A percentile compares a stretch with the other conserved stretches of the same genome.
Evolutionary conservation across 2,329 filamentous ascomycete genomes (phyloP).

Genomic region (Fusarium palustre): DNA sequence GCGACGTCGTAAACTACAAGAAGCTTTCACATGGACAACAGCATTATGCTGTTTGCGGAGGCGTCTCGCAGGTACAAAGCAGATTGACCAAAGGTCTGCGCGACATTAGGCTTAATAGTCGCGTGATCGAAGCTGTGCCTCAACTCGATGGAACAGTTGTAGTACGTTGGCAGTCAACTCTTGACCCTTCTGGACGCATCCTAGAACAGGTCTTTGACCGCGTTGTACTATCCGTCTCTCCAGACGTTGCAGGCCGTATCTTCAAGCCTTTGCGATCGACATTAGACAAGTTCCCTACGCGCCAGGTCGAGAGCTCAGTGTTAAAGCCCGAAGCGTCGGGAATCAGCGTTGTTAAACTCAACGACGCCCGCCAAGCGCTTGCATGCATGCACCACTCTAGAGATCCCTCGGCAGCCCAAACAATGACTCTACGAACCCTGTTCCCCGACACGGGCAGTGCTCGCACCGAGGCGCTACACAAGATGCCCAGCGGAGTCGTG

Average conservation of each 20-base stretch:
- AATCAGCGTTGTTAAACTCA: constrained; percentile 15
- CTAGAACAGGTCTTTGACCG: constrained; percentile 60
- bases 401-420: constrained; percentile 46
- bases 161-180: constrained; percentile 51
- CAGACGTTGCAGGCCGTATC: constrained; percentile 62
- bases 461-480: constrained; percentile 65
- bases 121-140: constrained; percentile 53
- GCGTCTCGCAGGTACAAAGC: constrained; percentile 63
- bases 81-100: constrained; percentile 55
- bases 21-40: constrained; percentile 58
- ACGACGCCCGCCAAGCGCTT: constrained; percentile 1
- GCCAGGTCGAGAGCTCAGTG: constrained; percentile 61
- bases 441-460: constrained; percentile 45
- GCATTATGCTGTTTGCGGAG: constrained; percentile 63
- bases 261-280: constrained; percentile 57
- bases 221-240: constrained; percentile 66
- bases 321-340: constrained; percentile 35
- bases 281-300: constrained; percentile 60
- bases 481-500: constrained; percentile 62
- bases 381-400: constrained; percentile 48
- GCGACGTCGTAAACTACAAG: constrained; percentile 65
- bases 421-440: constrained; percentile 52
- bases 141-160: constrained; percentile 37
- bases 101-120: constrained; percentile 55
- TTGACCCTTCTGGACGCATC: constrained; percentile 19